Base-by-base conservation (phyloP, 176 grass and related monocot genomes). In the Oropetium thomaeum region DNA sequence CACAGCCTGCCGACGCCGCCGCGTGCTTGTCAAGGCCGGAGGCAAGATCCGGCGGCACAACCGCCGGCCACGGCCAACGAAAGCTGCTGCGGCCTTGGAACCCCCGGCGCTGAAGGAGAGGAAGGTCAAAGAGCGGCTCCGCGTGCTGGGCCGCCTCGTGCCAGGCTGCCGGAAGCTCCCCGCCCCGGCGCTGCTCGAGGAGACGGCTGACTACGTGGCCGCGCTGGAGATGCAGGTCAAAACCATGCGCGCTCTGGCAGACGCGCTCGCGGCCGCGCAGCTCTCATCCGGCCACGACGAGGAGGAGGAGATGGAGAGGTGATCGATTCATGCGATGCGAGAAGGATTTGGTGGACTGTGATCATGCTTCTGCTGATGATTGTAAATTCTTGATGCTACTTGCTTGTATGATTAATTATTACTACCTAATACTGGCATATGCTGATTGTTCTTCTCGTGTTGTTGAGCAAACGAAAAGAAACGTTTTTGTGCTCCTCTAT, bases 211-310 rank as follows among this genome's bases (percentile, higher is more conserved):
- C 53, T 99, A 99, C 73, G 48, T 99, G 23, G 89, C 92, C 11
- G 96, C 96, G 45, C 92, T 99, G 60, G 79, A 99, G 92, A 90
- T 99, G 91, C 96, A 99, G 80, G 84, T 99, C 67, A 92, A 85
- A 83, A 61, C 89, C 64, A 99, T 99, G 96, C 87, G 89, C 39
- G 82, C 82, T 16, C 87, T 99, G 59, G 77, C 92, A 25, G 92
- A 92, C 76, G 92, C 92, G 30, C 69, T 99, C 8, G 88, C 96
- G 1, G 87, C 87, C 0, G 87, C 89, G 1, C 73, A 90, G 38
- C 76, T 99, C 0, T 85, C 89, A 0, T 67, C 32, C 86, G 19
- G 20, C 64, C 8, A 70, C 63, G 64, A 11, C 12, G 4, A 7
- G 42, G 59, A 58, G 42, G 59, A 58, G 59, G 70, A 84, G 63